These are phyloP conservation scores for Aspergillus sp. DNA, from an alignment of 2,329 filamentous ascomycete species.

Conservation along the genomic window DNA sequence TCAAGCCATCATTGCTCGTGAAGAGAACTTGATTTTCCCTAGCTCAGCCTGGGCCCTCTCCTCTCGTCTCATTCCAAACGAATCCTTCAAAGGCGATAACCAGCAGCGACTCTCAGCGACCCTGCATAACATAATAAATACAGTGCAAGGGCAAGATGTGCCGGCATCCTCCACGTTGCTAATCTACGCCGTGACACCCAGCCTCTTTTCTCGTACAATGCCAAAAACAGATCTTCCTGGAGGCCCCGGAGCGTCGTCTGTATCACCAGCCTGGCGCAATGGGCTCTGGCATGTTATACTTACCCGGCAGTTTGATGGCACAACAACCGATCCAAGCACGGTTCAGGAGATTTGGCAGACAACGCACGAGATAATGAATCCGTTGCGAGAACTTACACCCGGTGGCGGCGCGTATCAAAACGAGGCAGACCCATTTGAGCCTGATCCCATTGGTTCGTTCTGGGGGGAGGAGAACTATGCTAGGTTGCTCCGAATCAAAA, in stretches of 20 bases:
- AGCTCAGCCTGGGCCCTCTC: slow-evolving; percentile 5
- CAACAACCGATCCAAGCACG: slow-evolving; percentile 8
- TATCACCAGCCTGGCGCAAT: slow-evolving; percentile 21
- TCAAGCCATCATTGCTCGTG: neutral
- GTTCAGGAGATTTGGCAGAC: slow-evolving; percentile 13
- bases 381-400: slow-evolving; percentile 18
- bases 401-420: slow-evolving; percentile 16
- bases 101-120: slow-evolving; percentile 6
- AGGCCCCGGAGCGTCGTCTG: slow-evolving; percentile 18
- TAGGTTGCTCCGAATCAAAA: slow-evolving; percentile 16
- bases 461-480: slow-evolving; percentile 19
- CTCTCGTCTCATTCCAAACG: slow-evolving; percentile 10
- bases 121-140: slow-evolving; percentile 7
- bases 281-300: slow-evolving; percentile 21
- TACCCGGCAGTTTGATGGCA: slow-evolving; percentile 6
- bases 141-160: neutral
- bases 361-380: slow-evolving; percentile 13
- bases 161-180: neutral
- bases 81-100: slow-evolving; percentile 7
- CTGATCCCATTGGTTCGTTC: slow-evolving; percentile 10
- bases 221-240: slow-evolving; percentile 8
- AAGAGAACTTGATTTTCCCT: neutral
- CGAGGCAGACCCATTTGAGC: slow-evolving; percentile 18
- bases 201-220: slow-evolving; percentile 10
- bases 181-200: slow-evolving; percentile 7